phyloP scores from a whole-genome alignment of 208 protist genomes.

The Trypanosoma theileri region DNA sequence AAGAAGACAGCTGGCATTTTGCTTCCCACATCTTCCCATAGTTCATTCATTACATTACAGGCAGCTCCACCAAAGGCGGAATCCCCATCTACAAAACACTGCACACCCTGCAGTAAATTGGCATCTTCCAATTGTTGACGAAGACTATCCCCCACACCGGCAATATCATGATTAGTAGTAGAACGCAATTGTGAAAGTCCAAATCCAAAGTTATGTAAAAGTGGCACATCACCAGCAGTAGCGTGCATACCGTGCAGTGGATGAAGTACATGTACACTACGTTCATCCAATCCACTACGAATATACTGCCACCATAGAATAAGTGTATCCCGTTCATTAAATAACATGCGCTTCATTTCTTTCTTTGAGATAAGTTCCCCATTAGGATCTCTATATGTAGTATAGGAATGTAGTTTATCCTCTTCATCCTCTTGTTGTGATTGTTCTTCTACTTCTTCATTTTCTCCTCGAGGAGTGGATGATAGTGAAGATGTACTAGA shows the following conservation, averaged over 20 bases:
- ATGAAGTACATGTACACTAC: slow-evolving; percentile 49
- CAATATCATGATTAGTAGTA: slow-evolving; percentile 17
- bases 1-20: slow-evolving; percentile 57
- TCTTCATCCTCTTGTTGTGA: not conserved
- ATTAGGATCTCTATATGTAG: not conserved
- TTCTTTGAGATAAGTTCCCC: not conserved
- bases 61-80: slow-evolving; percentile 73
- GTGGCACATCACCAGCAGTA: slow-evolving; percentile 46
- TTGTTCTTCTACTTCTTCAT: not conserved
- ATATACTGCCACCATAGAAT: slow-evolving; percentile 87
- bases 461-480: not conserved
- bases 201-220: slow-evolving; percentile 77
- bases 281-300: slow-evolving; percentile 50
- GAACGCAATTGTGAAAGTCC: slow-evolving; percentile 41
- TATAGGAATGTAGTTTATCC: not conserved
- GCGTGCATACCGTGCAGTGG: slow-evolving; percentile 49
- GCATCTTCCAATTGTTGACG: slow-evolving; percentile 63
- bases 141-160: slow-evolving; percentile 38
- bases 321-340: slow-evolving; percentile 42
- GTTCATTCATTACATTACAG: slow-evolving; percentile 59
- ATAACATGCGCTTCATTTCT: slow-evolving; percentile 38
- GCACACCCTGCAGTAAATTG: slow-evolving; percentile 66
- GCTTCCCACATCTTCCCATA: slow-evolving; percentile 65
- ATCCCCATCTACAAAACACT: slow-evolving; percentile 78
- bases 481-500: not conserved